Percentiles rank a stretch among this genome's conserved stretches.
phyloP scores from a whole-genome alignment of 371 early-diverging fungal species.

The Mortierella sp. region DNA sequence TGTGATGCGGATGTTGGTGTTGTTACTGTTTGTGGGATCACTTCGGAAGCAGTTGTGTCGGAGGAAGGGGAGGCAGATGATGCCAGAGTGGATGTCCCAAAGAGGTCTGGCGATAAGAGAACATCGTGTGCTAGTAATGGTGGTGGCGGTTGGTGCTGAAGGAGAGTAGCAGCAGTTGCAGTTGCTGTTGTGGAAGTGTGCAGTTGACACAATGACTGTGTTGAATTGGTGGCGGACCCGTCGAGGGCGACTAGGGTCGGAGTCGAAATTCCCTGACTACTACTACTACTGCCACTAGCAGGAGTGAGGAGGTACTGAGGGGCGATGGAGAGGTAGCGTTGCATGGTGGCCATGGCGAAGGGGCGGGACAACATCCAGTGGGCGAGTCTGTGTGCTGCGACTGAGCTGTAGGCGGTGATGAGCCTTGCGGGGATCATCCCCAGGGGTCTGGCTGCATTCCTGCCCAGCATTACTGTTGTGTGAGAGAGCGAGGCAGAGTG shows the following conservation, averaged over 20 bases:
- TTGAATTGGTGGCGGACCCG: constrained; percentile 7
- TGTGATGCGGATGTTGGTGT: not conserved
- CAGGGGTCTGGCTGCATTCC: constrained; percentile 38
- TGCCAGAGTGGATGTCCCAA: not conserved
- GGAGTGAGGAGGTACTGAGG: constrained; percentile 25
- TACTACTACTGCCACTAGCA: not conserved
- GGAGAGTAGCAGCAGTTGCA: not conserved
- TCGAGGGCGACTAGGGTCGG: constrained; percentile 17
- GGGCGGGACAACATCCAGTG: constrained; percentile 30
- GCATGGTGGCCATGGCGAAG: constrained; percentile 26
- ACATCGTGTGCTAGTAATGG: constrained; percentile 8
- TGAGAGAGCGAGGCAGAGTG: not conserved
- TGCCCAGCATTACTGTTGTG: constrained; percentile 27
- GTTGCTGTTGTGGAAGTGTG: constrained; percentile 2
- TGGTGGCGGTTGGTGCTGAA: constrained; percentile 2
- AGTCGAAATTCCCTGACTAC: constrained; percentile 14
- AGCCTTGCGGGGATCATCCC: constrained; percentile 38
- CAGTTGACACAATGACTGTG: constrained; percentile 3
- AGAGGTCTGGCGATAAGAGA: constrained; percentile 15
- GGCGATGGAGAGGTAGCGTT: constrained; percentile 22
- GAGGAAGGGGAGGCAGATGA: not conserved
- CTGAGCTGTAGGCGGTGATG: constrained; percentile 24
- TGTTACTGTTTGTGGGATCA: not conserved
- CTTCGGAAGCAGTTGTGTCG: constrained; percentile 3
- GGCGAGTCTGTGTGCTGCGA: constrained; percentile 21